Base-by-base conservation (phyloP, 2,329 filamentous ascomycete species). In the Nigrospora sphaerica region DNA sequence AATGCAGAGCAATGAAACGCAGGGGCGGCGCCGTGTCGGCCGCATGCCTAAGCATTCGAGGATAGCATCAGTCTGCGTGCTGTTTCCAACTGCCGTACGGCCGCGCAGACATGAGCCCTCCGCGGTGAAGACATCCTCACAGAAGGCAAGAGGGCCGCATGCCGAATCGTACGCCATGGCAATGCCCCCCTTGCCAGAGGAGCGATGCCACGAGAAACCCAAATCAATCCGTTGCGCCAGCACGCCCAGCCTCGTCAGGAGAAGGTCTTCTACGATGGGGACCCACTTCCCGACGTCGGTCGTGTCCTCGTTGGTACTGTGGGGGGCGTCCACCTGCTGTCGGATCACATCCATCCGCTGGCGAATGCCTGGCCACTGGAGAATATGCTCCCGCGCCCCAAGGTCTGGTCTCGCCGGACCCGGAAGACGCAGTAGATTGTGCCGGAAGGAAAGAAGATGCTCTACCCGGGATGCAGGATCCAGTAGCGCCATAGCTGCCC, bases 361-460 rank as follows among this genome's bases (percentile, higher is more conserved):
- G 48, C 53, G 52, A 39, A 64, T 52, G 32, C 53, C 58, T 2
- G 61, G 55, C 63, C 62, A 66, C 49, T 63, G 62, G 42, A 65
- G 50, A 9, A 64, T 48, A 45, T 66, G 61, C 62, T 62, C 35
- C 62, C 59, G 16, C 63, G 54, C 12, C 62, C 62, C 9, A 65
- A 50, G n/a, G 62, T 65, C 45, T 60, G 55, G 39, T 48, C 45
- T 14, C 39, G 42, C 19, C 55, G n/a, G n/a, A n/a, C n/a, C n/a
- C n/a, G n/a, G n/a, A n/a, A n/a, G n/a, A n/a, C n/a, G n/a, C n/a
- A n/a, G 53, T 66, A 61, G 39, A 66, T 59, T 9, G 59, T 65
- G 44, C 62, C 62, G 14, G 60, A 58, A 33, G 52, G 47, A 46
- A 66, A 65, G 44, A 61, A 65, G 12, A 66, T 55, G 2, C 62